Evolutionary conservation across 345 rosid species (phyloP).

Genomic region (sweet orange (Citrus sinensis)): DNA sequence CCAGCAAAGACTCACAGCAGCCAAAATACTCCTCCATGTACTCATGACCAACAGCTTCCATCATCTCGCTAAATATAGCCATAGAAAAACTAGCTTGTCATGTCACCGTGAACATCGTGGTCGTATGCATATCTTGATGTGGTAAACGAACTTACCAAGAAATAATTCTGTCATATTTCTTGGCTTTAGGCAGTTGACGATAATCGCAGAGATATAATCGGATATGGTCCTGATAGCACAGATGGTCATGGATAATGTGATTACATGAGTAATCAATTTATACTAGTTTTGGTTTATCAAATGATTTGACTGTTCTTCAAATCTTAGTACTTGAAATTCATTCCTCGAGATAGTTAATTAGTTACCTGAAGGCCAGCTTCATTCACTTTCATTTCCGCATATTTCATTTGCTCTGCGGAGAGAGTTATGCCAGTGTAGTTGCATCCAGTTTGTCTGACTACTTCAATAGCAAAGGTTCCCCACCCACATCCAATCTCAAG

Average conservation of each 20-base stretch:
- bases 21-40: conserved; percentile 81
- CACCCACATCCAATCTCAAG: conserved; percentile 94
- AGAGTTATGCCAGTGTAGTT: conserved; percentile 80
- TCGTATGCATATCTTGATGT: neutral
- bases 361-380: conserved; percentile 87
- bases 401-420: conserved; percentile 67
- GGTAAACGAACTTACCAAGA: conserved; percentile 53
- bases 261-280: too few species aligned
- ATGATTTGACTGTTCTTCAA: neutral
- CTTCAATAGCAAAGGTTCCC: conserved; percentile 89
- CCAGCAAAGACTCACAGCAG: conserved; percentile 69
- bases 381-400: conserved; percentile 64
- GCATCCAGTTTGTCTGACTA: conserved; percentile 84
- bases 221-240: conserved; percentile 48
- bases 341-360: conserved; percentile 33
- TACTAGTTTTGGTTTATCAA: neutral
- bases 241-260: too few species aligned
- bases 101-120: neutral
- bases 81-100: conserved; percentile 1
- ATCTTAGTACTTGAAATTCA: neutral
- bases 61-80: conserved; percentile 60
- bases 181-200: conserved; percentile 52
- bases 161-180: conserved; percentile 75
- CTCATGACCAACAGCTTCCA: conserved; percentile 93
- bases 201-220: conserved; percentile 71